Conservation (phyloP, 148 eudicot genomes). For the Euryodendron excelsum region DNA sequence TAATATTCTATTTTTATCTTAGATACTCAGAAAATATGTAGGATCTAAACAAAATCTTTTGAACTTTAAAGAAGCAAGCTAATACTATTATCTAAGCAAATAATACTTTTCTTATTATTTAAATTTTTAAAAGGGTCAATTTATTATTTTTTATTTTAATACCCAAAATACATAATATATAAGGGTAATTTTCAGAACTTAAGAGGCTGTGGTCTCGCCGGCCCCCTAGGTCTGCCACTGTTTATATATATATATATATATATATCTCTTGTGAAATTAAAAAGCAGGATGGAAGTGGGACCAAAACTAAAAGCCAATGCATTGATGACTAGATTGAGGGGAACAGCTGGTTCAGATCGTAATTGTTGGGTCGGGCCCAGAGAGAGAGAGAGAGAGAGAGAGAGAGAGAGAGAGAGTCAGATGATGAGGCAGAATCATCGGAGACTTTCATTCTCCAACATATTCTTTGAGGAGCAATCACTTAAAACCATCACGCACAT, state of each 20-base stretch:
- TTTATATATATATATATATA: not conserved
- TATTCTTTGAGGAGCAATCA: constrained; percentile 25
- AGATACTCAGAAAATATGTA: too few species aligned
- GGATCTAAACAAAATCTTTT: too few species aligned
- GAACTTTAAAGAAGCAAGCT: too few species aligned
- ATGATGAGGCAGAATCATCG: constrained; percentile 32
- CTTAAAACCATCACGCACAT: not conserved
- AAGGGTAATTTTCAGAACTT: too few species aligned
- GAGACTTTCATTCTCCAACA: constrained; percentile 42
- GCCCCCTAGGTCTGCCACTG: too few species aligned
- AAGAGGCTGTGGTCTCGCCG: too few species aligned
- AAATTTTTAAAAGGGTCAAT: too few species aligned
- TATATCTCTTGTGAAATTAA: not conserved
- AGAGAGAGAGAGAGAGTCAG: constrained; percentile 24
- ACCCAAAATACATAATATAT: too few species aligned
- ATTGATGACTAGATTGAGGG: constrained; percentile 28
- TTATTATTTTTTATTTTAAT: too few species aligned
- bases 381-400: constrained; percentile 18
- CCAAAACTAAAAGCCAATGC: constrained; percentile 25
- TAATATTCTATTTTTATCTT: too few species aligned
- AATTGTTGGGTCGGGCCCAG: constrained; percentile 36
- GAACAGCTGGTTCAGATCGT: constrained; percentile 38
- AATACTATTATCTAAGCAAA: too few species aligned
- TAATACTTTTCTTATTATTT: too few species aligned
- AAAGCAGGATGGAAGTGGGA: constrained; percentile 18